A percentile compares a stretch with the other conserved stretches of the same genome.
These are phyloP conservation scores for Lichtheimia corymbifera DNA, from an alignment of 371 early-diverging fungal species.

Conservation along the genomic window DNA sequence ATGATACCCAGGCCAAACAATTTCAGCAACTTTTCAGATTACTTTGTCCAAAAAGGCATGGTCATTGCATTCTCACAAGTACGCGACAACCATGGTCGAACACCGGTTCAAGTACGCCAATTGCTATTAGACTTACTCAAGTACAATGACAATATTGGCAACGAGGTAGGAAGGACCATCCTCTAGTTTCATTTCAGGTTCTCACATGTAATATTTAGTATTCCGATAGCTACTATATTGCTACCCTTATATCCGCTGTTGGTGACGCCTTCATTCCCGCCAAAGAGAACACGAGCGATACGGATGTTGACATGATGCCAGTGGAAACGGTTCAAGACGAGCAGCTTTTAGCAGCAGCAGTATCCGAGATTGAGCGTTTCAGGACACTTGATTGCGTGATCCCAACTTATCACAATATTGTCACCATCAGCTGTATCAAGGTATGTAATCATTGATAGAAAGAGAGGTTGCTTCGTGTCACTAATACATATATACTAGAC, in stretches of 20 bases:
- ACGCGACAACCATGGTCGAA: slow-evolving; percentile 62
- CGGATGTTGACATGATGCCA: slow-evolving; percentile 12
- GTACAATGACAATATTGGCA: slow-evolving; percentile 92
- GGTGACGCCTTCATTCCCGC: slow-evolving; percentile 68
- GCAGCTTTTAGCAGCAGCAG: slow-evolving; percentile 54
- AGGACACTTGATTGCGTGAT: slow-evolving; percentile 78
- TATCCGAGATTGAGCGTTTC: slow-evolving; percentile 80
- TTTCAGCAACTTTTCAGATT: slow-evolving; percentile 82
- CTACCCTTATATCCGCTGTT: slow-evolving; percentile 70
- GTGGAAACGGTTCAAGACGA: slow-evolving; percentile 51
- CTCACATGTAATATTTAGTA: slow-evolving; percentile 35
- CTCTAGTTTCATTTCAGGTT: neutral
- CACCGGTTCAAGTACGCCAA: slow-evolving; percentile 67
- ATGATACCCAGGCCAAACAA: slow-evolving; percentile 85
- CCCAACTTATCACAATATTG: slow-evolving; percentile 84
- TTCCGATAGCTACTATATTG: slow-evolving; percentile 82
- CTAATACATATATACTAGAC: slow-evolving; percentile 15
- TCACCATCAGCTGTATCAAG: slow-evolving; percentile 82
- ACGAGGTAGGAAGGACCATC: slow-evolving; percentile 50
- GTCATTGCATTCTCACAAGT: slow-evolving; percentile 74
- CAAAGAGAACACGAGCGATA: slow-evolving; percentile 19
- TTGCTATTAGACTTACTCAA: slow-evolving; percentile 77
- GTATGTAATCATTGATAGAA: slow-evolving; percentile 26
- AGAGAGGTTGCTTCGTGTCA: neutral
- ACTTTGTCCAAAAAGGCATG: slow-evolving; percentile 87